Base-by-base conservation (phyloP, 805 yeast species). In the Candida taoyuanica region DNA sequence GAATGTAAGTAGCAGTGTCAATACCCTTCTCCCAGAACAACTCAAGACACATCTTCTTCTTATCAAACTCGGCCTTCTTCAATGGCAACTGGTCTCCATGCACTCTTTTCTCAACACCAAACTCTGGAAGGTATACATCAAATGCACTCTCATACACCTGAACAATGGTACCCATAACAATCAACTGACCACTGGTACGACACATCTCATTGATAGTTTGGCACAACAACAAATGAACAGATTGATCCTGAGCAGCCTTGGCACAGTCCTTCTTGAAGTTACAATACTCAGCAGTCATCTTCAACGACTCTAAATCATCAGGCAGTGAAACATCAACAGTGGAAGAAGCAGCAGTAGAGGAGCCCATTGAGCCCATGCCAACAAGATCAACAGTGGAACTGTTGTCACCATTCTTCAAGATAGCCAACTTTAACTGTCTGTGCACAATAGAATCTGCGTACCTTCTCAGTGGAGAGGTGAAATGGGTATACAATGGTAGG, bases 51-150 rank as follows among this genome's bases (percentile, higher is more conserved):
- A 86, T 72, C 29, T 73, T 65, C 14, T 57, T 53, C 56, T 81
- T 84, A 59, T 85, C 89, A 59, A 84, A 93, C 60, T 93, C 98
- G 5, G 97, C 98, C 60, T 88, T 89, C 17, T 76, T 76, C 46
- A 91, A 68, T 9, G 98, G 98, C 39, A 93, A 68, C 63, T 93
- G 98, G 63, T 93, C 98, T 19, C 98, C 97, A 56, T 93, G 98
- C 17, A 89, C 96, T 54, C 97, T 73, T 62, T 89, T 89, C 58
- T 89, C 97, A 51, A 89, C 84, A 31, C 97, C 97, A 64, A 88
- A 83, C 48, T 87, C 96, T 2, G 96, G 96, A 45, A 89, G 70
- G 48, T 84, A 76, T 3, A 89, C 91, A 60, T 93, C 98, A 64
- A 93, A 93, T 2, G 98, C 86, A 1, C 96, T 85, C 62, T 93